Conservation (phyloP, 345 rosid genomes). For the Passiflora organensis region DNA sequence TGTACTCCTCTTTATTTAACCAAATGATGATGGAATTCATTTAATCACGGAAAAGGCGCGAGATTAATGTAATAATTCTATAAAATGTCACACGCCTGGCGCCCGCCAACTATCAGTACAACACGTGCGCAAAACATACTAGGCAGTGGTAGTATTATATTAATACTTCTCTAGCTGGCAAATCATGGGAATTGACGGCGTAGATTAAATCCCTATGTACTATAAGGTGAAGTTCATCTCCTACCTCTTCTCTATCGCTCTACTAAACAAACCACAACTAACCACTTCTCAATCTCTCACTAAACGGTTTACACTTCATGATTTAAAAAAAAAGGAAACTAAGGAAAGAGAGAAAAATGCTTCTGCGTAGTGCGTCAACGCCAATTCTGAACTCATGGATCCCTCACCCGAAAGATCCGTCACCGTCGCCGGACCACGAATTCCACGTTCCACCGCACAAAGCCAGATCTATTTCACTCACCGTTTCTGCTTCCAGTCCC, state of each 20-base stretch:
- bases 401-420: constrained; percentile 40
- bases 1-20: no score
- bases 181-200: constrained; percentile 22
- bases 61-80: no score
- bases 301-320: no score
- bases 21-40: no score
- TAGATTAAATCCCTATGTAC: constrained; percentile 5
- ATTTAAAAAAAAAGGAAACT: background rate
- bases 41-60: no score
- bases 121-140: no score
- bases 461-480: constrained; percentile 23
- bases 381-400: constrained; percentile 61
- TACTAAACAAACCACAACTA: constrained; percentile 6
- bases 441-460: constrained; percentile 29
- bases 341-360: constrained; percentile 33
- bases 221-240: background rate
- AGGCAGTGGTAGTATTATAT: no score
- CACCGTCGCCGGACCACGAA: constrained; percentile 43
- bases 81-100: no score
- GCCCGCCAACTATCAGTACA: no score
- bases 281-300: background rate
- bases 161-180: no score
- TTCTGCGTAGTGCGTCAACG: constrained; percentile 69
- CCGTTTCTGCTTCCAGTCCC: constrained; percentile 36
- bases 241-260: background rate